Percentiles rank a stretch among this genome's conserved stretches.
Conservation (phyloP, 192 early-diverging fungal genomes). For the Fimicolochytrium jonesii region DNA sequence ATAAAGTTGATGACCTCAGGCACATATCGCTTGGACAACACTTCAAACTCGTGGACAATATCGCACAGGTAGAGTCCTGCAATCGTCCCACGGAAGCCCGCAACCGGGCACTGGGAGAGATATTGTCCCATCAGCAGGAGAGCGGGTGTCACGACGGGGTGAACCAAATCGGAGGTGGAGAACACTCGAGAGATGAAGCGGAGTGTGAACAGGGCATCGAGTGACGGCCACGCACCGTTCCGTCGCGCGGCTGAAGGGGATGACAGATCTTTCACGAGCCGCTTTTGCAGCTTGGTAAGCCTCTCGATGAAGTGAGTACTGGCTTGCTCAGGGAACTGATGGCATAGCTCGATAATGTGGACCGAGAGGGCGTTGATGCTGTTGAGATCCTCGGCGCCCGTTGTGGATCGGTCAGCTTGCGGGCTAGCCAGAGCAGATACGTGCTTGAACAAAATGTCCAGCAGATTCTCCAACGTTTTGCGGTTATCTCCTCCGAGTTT, state of each 20-base stretch:
- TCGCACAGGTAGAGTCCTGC: constrained; percentile 77
- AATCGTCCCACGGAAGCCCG: constrained; percentile 54
- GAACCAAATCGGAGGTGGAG: constrained; percentile 89
- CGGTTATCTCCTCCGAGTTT: constrained; percentile 81
- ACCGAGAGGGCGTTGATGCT: constrained; percentile 21
- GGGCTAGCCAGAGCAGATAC: too few species aligned
- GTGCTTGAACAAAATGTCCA: too few species aligned
- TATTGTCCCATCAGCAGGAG: constrained; percentile 75
- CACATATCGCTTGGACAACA: constrained; percentile 66
- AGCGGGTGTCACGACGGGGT: constrained; percentile 82
- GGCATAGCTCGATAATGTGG: constrained; percentile 31
- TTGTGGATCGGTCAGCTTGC: too few species aligned
- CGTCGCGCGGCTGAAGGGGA: background rate
- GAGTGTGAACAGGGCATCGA: constrained; percentile 50
- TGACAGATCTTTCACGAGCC: background rate
- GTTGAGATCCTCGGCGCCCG: too few species aligned
- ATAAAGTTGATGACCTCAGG: constrained; percentile 50
- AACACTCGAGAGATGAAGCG: constrained; percentile 71
- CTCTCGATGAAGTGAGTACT: constrained; percentile 9
- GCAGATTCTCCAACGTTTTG: constrained; percentile 63
- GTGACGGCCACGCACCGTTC: background rate
- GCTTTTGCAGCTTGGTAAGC: constrained; percentile 9
- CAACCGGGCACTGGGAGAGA: constrained; percentile 61
- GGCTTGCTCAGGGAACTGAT: constrained; percentile 12
- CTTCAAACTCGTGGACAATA: constrained; percentile 62